phyloP scores from a whole-genome alignment of 148 eudicot species.

The Hydrangea macrophylla region DNA sequence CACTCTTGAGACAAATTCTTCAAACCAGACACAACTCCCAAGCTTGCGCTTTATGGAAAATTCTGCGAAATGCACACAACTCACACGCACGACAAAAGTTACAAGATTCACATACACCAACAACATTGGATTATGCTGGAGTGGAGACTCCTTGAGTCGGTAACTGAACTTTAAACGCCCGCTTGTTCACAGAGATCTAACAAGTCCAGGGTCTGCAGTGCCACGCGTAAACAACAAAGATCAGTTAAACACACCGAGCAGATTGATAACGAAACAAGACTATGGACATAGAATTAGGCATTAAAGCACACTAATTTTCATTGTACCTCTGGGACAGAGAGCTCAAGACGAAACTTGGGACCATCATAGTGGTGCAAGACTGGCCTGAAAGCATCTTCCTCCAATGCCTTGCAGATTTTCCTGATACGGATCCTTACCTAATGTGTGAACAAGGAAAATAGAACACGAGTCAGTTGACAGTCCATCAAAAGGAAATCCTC shows the following conservation, averaged over 20 bases:
- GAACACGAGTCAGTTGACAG: too few species aligned
- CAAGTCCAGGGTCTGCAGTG: constrained; percentile 81
- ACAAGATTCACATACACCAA: constrained; percentile 30
- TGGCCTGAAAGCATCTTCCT: constrained; percentile 98
- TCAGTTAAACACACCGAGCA: constrained; percentile 1
- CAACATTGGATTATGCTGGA: constrained; percentile 30
- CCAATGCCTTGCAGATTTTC: constrained; percentile 85
- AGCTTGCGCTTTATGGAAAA: constrained; percentile 68
- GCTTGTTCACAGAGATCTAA: constrained; percentile 98
- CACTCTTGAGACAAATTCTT: constrained; percentile 19
- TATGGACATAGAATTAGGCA: neutral
- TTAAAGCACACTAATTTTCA: neutral
- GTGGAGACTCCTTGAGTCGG: constrained; percentile 4
- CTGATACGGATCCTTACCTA: constrained; percentile 91
- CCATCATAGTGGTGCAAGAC: constrained; percentile 99
- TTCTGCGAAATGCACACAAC: constrained; percentile 35
- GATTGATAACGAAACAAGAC: neutral
- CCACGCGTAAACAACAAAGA: neutral
- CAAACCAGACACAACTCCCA: constrained; percentile 52
- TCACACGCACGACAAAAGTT: constrained; percentile 28
- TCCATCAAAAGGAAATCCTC: neutral
- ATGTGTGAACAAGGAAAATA: constrained; percentile 1
- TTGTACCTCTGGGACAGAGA: constrained; percentile 85
- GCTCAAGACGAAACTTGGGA: constrained; percentile 97
- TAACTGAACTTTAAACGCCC: constrained; percentile 35